A percentile compares a stretch with the other conserved stretches of the same genome.
phyloP scores from a whole-genome alignment of 2,329 filamentous ascomycete species.

The Biscogniauxia mediterranea region DNA sequence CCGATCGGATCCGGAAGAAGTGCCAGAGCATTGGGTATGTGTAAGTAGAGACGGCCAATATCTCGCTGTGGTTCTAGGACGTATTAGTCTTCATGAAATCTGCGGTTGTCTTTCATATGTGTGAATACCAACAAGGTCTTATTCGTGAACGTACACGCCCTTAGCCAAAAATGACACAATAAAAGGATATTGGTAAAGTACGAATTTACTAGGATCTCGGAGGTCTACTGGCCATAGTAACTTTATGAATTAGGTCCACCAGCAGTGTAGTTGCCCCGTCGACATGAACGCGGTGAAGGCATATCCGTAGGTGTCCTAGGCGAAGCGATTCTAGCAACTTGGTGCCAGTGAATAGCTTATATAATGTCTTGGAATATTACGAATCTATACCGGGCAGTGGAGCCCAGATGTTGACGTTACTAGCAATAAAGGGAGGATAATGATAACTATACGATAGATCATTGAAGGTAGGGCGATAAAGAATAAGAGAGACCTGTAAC shows the following conservation, averaged over 20 bases:
- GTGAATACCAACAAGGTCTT: too few relatives aligned
- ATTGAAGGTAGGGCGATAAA: background rate
- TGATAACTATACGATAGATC: background rate
- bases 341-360: background rate
- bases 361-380: background rate
- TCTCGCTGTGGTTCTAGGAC: too few relatives aligned
- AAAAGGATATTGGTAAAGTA: background rate
- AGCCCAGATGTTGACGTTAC: background rate
- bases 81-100: too few relatives aligned
- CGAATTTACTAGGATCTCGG: background rate
- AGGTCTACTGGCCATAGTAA: too few relatives aligned
- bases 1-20: background rate
- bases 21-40: background rate
- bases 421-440: constrained; percentile 9
- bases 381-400: background rate
- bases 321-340: too few relatives aligned
- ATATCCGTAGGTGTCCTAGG: background rate
- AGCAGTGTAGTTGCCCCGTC: background rate
- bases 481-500: background rate
- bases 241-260: background rate
- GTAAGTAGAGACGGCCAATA: background rate
- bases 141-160: background rate
- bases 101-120: too few relatives aligned
- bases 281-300: background rate
- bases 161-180: background rate